Evolutionary conservation across 139 green algal genomes (phyloP).

Genomic region (Tetradesmus lagerheimii): DNA sequence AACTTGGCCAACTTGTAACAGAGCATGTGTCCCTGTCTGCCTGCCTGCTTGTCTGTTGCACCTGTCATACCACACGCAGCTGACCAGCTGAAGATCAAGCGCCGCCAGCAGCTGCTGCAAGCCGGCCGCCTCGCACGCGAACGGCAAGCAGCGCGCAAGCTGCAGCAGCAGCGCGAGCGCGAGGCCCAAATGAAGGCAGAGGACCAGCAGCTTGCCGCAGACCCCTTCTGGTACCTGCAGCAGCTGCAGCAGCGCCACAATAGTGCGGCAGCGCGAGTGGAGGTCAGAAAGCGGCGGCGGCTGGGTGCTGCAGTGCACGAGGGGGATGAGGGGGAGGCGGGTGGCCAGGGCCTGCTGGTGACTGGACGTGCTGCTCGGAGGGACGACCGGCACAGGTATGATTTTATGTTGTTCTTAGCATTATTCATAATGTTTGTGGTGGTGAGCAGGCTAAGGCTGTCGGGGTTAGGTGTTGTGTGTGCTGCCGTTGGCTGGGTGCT

Average conservation of each 20-base stretch:
- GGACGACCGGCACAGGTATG: constrained; percentile 12
- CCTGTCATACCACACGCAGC: too few species aligned
- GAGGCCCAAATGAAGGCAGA: constrained; percentile 4
- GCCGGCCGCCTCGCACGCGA: constrained; percentile 15
- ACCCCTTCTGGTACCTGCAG: constrained; percentile 20
- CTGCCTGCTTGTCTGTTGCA: too few species aligned
- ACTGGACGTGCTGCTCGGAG: background rate
- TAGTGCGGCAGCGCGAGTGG: background rate
- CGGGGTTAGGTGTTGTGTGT: too few species aligned
- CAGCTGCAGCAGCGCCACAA: constrained; percentile 29
- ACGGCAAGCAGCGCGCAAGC: background rate
- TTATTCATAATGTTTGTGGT: too few species aligned
- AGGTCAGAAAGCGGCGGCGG: constrained; percentile 19
- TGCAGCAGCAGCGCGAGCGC: constrained; percentile 35
- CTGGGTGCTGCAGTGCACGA: background rate
- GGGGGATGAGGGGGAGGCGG: background rate
- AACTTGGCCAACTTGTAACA: too few species aligned
- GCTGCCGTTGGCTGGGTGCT: too few species aligned
- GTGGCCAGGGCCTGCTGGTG: background rate
- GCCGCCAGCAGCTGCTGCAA: constrained; percentile 40
- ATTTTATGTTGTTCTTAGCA: too few species aligned
- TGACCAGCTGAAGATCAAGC: constrained; percentile 38
- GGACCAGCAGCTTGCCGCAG: background rate
- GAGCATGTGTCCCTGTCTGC: too few species aligned
- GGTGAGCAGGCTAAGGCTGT: background rate